Conservation (phyloP, 2,329 filamentous ascomycete species). For the Cladosporium sp. region DNA sequence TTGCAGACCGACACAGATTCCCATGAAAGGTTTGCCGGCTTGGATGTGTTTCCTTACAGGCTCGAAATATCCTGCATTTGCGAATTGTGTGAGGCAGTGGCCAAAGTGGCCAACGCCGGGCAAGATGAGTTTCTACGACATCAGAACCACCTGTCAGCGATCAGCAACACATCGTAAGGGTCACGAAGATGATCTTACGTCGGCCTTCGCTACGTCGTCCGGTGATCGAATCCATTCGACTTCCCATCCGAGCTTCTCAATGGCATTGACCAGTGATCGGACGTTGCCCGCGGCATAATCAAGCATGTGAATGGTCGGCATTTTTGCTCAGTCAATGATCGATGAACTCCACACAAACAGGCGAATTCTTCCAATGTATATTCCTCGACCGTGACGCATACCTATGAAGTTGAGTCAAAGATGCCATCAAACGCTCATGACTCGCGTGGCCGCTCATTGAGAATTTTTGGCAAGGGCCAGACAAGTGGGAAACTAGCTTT, state of each 20-base stretch:
- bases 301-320: constrained; percentile 74
- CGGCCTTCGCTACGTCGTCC: constrained; percentile 76
- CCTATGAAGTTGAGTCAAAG: constrained; percentile 13
- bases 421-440: not conserved
- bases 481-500: not conserved
- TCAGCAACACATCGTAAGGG: constrained; percentile 22
- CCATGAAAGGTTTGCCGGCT: constrained; percentile 95
- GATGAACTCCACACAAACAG: not conserved
- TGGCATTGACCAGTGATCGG: constrained; percentile 92
- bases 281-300: constrained; percentile 97
- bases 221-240: constrained; percentile 90
- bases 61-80: constrained; percentile 75
- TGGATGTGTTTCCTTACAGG: constrained; percentile 79
- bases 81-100: constrained; percentile 84
- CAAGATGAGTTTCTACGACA: constrained; percentile 76
- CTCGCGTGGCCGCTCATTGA: constrained; percentile 3
- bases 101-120: constrained; percentile 97
- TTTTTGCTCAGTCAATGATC: constrained; percentile 34
- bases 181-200: constrained; percentile 51
- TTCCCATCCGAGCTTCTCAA: constrained; percentile 89
- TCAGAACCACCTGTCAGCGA: constrained; percentile 25
- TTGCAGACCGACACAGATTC: constrained; percentile 92
- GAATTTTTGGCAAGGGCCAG: constrained; percentile 7
- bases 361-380: not conserved
- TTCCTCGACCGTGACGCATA: not conserved